Base-by-base conservation (phyloP, 768 basidiomycete species). In the Amanita muscaria region DNA sequence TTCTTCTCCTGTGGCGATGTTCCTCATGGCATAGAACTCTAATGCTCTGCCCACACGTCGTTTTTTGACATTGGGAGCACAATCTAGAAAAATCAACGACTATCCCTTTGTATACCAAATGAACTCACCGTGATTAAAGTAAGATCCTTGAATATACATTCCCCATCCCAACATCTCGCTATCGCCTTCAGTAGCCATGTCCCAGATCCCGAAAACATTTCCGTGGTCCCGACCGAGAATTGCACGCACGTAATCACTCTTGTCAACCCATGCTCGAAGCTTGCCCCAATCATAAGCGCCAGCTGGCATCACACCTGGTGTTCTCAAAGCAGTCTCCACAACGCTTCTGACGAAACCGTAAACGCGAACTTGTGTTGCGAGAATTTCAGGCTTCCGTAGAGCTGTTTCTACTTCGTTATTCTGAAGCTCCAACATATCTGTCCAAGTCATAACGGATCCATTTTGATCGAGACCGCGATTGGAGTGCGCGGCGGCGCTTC, bases 121-220 rank as follows among this genome's bases (percentile, higher is more conserved):
- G 23, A 33, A 19, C 60, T 67, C 31, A 80, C 82, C 69, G 54
- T 84, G 81, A 51, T 84, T 84, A 55, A 83, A 84, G 59, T 76
- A 81, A 15, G 79, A 79, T 1, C 72, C 78, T 39, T 69, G 70
- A 5, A 72, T 58, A 59, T 77, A 83, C 49, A 80, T 65, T 4
- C 71, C 77, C 73, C 77, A 84, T 18, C 80, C 80, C 15, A 82
- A 55, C 79, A 81, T 77, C 58, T 79, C 78, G 39, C 66, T 67
- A 30, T 72, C 72, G 15, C 65, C 66, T 48, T 62, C 61, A 44
- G 59, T 59, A 23, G 59, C 66, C 62, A 57, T 72, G 48, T 83
- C 79, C 76, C 77, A 83, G 36, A 84, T 71, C 12, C 81, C 82
- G 48, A 84, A 83, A 6, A 77, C 70, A 49, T 83, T 83, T 16